Evolutionary conservation across 805 yeast genomes (phyloP), one percentile per base, ranked within the genome.

Genomic region (Suhomyces kilbournensis): DNA sequence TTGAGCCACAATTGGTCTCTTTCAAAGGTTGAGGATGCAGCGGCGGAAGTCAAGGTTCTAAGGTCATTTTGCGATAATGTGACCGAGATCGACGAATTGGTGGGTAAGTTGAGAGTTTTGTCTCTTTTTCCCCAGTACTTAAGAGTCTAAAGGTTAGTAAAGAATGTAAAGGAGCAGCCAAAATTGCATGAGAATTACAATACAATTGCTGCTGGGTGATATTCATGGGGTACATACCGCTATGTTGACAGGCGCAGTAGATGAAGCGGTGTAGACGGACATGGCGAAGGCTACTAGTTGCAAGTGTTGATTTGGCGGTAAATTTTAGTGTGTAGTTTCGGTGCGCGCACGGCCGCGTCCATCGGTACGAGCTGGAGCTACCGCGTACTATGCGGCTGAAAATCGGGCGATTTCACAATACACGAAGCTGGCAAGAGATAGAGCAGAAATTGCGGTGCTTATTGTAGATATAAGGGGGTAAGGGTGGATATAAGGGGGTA

Each of bases 111-210:
- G 64, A 94, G 81, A 46, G 78, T 76, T 56, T 84, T 85, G 71
- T 94, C 98, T 66, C 99, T 83, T 73, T 94, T 94, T 47, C 99
- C 99, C 99, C 99, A 94, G 76, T 94, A 94, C 74, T 94, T 94
- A 58, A 94, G 79, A 39, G 98, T 94, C 84, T 85, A 28, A 10
- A 42, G 46, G 60, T 59, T 56, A 56, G 58, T 48, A 48, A n/a
- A 12, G 35, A 32, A 32, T 34, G 15, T 2, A 32, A 12, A n/a
- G 6, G 34, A 30, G 7, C 34, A 26, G 28, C 12, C 28, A 26
- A 28, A 28, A 9, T 9, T 10, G 28, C 28, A 3, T 26, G 10
- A 9, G 3, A 26, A 28, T 25, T 3, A 12, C 14, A 5, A 10
- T 5, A 28, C 6, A 28, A 10, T 28, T 12, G n/a, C n/a, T 12